Evolutionary conservation across 2,329 filamentous ascomycete species (phyloP).

Genomic region (Fusarium sarcochroum): DNA sequence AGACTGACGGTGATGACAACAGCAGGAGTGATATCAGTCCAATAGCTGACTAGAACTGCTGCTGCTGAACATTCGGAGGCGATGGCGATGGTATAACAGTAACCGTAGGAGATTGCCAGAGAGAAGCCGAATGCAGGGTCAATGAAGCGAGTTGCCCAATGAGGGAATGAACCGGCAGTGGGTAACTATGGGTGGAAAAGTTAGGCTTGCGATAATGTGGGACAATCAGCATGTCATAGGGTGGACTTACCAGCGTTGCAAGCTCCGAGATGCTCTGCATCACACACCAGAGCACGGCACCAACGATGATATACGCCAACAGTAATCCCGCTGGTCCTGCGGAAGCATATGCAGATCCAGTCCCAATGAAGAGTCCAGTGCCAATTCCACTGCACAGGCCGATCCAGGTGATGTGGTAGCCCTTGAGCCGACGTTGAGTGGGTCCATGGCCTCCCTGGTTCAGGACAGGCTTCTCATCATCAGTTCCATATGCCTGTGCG

Average conservation of each 20-base stretch:
- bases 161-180: constrained; percentile 46
- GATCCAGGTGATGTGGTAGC: constrained; percentile 47
- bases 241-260: constrained; percentile 38
- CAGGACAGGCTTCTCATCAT: constrained; percentile 39
- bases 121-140: constrained; percentile 45
- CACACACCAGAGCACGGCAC: constrained; percentile 44
- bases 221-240: fast-evolving
- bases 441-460: constrained; percentile 43
- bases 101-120: constrained; percentile 44
- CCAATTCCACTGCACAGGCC: constrained; percentile 45
- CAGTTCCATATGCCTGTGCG: not conserved
- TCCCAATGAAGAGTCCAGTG: constrained; percentile 44
- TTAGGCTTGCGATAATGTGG: not conserved
- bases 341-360: constrained; percentile 43
- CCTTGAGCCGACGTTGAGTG: constrained; percentile 42
- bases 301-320: constrained; percentile 41
- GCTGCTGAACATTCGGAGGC: constrained; percentile 45
- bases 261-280: constrained; percentile 48
- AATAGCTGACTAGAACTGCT: constrained; percentile 41
- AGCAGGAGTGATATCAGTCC: constrained; percentile 44
- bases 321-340: constrained; percentile 46
- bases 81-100: constrained; percentile 45
- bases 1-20: constrained; percentile 66
- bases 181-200: constrained; percentile 25
- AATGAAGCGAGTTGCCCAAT: constrained; percentile 47